Percentiles rank a stretch among this genome's conserved stretches.
These are phyloP conservation scores for Penicillium paneum DNA, from an alignment of 2,329 filamentous ascomycete genomes.

Conservation along the genomic window DNA sequence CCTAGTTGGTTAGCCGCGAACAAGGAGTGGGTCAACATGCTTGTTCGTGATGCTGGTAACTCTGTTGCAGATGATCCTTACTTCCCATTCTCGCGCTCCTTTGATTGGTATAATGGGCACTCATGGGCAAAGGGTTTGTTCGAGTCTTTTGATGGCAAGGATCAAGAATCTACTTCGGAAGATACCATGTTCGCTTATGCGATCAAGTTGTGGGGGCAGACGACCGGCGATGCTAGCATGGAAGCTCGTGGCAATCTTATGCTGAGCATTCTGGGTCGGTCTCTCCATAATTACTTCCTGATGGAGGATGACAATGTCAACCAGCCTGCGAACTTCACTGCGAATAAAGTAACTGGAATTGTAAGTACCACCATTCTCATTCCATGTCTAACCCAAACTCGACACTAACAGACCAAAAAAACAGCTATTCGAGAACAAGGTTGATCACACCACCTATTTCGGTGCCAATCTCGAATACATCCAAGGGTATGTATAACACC, in stretches of 20 bases:
- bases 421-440: constrained; percentile 85
- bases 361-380: constrained; percentile 29
- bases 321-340: constrained; percentile 73
- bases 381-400: neutral
- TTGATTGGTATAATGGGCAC: constrained; percentile 95
- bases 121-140: constrained; percentile 73
- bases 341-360: constrained; percentile 68
- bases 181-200: constrained; percentile 85
- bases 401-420: neutral
- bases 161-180: constrained; percentile 79
- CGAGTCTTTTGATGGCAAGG: constrained; percentile 53
- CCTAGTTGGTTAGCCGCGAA: constrained; percentile 70
- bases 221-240: constrained; percentile 71
- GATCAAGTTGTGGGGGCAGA: constrained; percentile 89
- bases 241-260: constrained; percentile 81
- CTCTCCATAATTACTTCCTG: constrained; percentile 77
- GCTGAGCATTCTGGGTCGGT: constrained; percentile 72
- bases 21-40: constrained; percentile 73
- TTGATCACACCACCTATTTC: constrained; percentile 90
- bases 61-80: constrained; percentile 65
- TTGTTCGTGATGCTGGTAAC: constrained; percentile 82
- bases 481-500: constrained; percentile 46
- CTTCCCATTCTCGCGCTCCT: constrained; percentile 78
- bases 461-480: constrained; percentile 69
- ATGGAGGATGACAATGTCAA: constrained; percentile 66